Evolutionary conservation across 2,329 filamentous ascomycete genomes (phyloP).

Genomic region (Rhynchosporium graminicola): DNA sequence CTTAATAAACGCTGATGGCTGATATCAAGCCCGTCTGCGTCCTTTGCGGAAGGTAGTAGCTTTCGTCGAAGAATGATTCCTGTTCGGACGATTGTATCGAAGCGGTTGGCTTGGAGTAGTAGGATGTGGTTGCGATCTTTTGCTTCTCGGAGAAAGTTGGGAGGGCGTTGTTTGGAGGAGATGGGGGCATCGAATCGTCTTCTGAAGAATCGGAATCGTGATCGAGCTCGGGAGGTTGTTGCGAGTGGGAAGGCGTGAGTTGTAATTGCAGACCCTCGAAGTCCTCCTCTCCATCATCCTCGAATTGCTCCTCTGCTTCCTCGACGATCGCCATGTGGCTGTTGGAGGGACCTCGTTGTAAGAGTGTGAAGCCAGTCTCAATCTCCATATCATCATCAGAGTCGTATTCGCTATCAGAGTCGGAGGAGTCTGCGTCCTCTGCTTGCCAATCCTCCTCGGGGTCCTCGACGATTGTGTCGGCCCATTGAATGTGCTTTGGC

Average conservation of each 20-base stretch:
- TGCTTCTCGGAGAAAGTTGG: slow-evolving; percentile 63
- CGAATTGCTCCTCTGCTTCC: slow-evolving; percentile 46
- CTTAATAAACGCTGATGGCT: slow-evolving; percentile 50
- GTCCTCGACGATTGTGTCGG: slow-evolving; percentile 74
- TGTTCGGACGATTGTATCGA: slow-evolving; percentile 41
- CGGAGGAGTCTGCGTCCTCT: slow-evolving; percentile 58
- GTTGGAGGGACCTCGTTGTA: slow-evolving; percentile 50
- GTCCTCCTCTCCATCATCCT: slow-evolving; percentile 62
- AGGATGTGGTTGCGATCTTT: slow-evolving; percentile 45
- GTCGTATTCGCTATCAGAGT: slow-evolving; percentile 53
- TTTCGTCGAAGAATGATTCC: slow-evolving; percentile 48
- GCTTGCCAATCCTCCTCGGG: slow-evolving; percentile 69
- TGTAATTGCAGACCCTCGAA: slow-evolving; percentile 67
- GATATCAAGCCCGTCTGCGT: slow-evolving; percentile 45
- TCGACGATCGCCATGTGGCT: slow-evolving; percentile 31
- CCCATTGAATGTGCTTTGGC: slow-evolving; percentile 80
- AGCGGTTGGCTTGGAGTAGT: slow-evolving; percentile 38
- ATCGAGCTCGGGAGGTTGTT: slow-evolving; percentile 68
- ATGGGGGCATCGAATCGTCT: slow-evolving; percentile 70
- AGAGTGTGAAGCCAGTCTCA: slow-evolving; percentile 51
- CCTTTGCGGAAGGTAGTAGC: slow-evolving; percentile 49
- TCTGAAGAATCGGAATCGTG: slow-evolving; percentile 69
- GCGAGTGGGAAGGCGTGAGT: slow-evolving; percentile 64
- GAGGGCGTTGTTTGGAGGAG: slow-evolving; percentile 46
- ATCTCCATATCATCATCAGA: slow-evolving; percentile 59